These are phyloP conservation scores for Rhizopus delemar DNA, from an alignment of 371 early-diverging fungal species.

Conservation along the genomic window DNA sequence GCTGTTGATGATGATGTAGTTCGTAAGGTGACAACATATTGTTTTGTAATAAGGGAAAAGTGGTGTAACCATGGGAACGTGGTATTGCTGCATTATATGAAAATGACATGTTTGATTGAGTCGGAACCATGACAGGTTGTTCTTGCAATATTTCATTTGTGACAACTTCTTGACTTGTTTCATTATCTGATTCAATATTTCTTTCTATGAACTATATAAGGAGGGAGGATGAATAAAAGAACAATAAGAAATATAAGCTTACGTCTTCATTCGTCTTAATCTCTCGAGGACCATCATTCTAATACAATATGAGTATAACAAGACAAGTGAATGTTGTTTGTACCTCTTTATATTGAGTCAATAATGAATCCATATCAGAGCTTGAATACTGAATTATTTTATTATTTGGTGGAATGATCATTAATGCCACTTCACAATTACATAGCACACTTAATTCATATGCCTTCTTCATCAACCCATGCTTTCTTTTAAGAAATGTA, in stretches of 20 bases:
- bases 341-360: conserved; percentile 86
- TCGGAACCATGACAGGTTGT: conserved; percentile 17
- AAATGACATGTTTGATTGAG: conserved; percentile 24
- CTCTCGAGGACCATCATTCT: conserved; percentile 66
- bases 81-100: conserved; percentile 14
- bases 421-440: conserved; percentile 91
- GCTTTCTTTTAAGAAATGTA: conserved; percentile 94
- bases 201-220: conserved; percentile 22
- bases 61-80: conserved; percentile 9
- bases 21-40: background rate
- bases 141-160: background rate
- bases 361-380: conserved; percentile 85
- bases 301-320: background rate
- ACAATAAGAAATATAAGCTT: conserved; percentile 12
- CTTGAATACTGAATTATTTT: conserved; percentile 90
- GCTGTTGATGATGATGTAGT: background rate
- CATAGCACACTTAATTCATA: conserved; percentile 96
- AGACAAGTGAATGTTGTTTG: background rate
- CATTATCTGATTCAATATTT: conserved; percentile 17
- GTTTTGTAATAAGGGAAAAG: conserved; percentile 2
- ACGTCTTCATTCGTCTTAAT: conserved; percentile 62
- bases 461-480: conserved; percentile 98
- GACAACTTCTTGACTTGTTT: conserved; percentile 4
- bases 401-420: conserved; percentile 81
- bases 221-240: background rate